Evolutionary conservation across 805 yeast species (phyloP), one percentile per base, ranked within the genome.

Genomic region (Wickerhamomyces xylosicus): DNA sequence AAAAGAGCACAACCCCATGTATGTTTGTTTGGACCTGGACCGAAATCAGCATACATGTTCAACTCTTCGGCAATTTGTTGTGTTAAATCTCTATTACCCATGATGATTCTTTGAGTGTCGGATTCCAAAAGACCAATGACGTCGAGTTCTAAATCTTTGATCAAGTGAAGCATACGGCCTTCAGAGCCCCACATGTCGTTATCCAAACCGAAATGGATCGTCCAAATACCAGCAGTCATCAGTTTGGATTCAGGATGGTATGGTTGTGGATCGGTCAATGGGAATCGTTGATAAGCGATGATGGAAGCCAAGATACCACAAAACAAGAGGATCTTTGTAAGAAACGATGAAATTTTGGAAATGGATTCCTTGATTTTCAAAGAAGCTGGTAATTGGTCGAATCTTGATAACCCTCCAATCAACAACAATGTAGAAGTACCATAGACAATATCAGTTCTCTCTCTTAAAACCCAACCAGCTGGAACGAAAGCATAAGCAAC

Each of bases 401-500:
- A 38, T 2, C 22, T 22, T 29, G 56, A 55, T 2, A 79, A 63
- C 14, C 90, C 90, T 6, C 67, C 43, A 2, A 72, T 67, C 19
- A 85, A 61, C 35, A 71, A 54, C 0, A 59, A 46, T 35, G 79
- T 74, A 14, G 92, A 75, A 8, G 63, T 44, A 5, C 71, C 71
- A 34, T 87, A 59, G 3, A 92, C 73, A 35, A 83, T 59, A 57
- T 86, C 95, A 1, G 92, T 80, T 57, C 96, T 74, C 60, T 92
- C 98, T 54, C 98, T 74, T 37, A 92, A 66, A 18, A 83, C 44
- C 56, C 81, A 79, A 8, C 98, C 98, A 43, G 85, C 89, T 10
- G 98, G 98, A 35, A 92, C 98, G 63, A 92, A 92, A 0, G 98
- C 97, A 59, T 92, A 92, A 0, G 98, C 98, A 35, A 92, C 97